Evolutionary conservation across 257 asterid genomes (phyloP).

Genomic region (Capsicum pubescens): DNA sequence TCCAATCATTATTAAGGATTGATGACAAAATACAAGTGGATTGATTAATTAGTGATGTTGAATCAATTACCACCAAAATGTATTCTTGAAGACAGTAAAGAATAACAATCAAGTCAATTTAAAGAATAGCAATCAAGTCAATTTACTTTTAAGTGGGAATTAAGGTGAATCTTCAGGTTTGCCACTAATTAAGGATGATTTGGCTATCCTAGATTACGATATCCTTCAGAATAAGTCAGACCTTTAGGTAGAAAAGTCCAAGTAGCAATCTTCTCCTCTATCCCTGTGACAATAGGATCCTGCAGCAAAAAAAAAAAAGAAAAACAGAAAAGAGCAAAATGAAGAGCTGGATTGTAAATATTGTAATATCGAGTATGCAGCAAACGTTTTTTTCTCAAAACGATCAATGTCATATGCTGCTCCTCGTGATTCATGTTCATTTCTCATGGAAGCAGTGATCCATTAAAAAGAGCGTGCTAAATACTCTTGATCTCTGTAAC

Average conservation of each 20-base stretch:
- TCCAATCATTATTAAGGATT: neutral
- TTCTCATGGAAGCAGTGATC: neutral
- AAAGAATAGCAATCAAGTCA: conserved; percentile 13
- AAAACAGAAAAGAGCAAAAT: neutral
- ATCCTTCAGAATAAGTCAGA: conserved; percentile 25
- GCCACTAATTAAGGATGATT: neutral
- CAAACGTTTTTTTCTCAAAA: neutral
- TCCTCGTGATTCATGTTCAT: neutral
- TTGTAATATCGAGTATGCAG: neutral
- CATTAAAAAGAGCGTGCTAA: neutral
- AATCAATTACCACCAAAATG: neutral
- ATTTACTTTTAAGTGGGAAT: neutral
- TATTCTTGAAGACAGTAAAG: neutral
- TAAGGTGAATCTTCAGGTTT: conserved; percentile 13
- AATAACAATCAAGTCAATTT: conserved; percentile 14
- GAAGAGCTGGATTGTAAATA: neutral
- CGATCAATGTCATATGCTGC: neutral
- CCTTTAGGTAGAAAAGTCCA: conserved; percentile 98
- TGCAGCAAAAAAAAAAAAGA: conserved; percentile 41
- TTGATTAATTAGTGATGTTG: conserved; percentile 3
- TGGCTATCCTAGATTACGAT: conserved; percentile 7
- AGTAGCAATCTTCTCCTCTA: conserved; percentile 92
- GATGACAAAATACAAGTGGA: neutral
- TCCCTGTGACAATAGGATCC: conserved; percentile 94
- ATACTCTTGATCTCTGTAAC: neutral